Conservation (phyloP, 495 filamentous ascomycete species). For the Mytilinidion resinicola region DNA sequence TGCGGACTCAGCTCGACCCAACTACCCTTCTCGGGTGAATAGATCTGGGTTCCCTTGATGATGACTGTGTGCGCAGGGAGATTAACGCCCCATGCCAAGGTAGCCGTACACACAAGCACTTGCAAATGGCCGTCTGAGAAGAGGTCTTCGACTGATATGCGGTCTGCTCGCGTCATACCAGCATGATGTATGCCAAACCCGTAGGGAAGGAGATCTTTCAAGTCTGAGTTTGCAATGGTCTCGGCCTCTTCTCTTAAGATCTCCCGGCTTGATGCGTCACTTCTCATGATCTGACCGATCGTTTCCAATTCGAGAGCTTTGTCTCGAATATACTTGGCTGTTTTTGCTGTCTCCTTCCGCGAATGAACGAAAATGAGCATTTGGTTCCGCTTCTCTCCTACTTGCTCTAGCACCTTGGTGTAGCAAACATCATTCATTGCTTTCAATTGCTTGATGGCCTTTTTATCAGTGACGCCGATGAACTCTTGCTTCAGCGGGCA, state of each 20-base stretch:
- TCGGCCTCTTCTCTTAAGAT: slow-evolving; percentile 80
- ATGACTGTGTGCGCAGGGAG: slow-evolving; percentile 91
- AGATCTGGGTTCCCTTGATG: slow-evolving; percentile 95
- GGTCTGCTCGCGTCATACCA: slow-evolving; percentile 87
- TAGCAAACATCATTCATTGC: slow-evolving; percentile 99
- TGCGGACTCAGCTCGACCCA: slow-evolving; percentile 98
- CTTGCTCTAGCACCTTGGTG: slow-evolving; percentile 94
- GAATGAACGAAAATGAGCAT: slow-evolving; percentile 99
- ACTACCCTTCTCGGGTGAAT: slow-evolving; percentile 96
- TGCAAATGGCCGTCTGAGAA: slow-evolving; percentile 88
- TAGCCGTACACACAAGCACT: slow-evolving; percentile 94
- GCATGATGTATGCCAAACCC: slow-evolving; percentile 98
- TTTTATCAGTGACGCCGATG: slow-evolving; percentile 95
- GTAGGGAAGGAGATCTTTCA: slow-evolving; percentile 93
- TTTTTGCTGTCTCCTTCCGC: slow-evolving; percentile 95
- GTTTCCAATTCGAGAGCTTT: slow-evolving; percentile 94
- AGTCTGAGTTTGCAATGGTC: slow-evolving; percentile 71
- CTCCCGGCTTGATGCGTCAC: slow-evolving; percentile 86
- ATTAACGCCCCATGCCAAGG: slow-evolving; percentile 94
- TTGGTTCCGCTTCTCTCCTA: slow-evolving; percentile 82
- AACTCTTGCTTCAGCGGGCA: slow-evolving; percentile 95
- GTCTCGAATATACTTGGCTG: slow-evolving; percentile 89
- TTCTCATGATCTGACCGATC: slow-evolving; percentile 89
- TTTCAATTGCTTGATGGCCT: slow-evolving; percentile 97
- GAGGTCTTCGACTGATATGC: slow-evolving; percentile 89